Evolutionary conservation across 805 yeast genomes (phyloP).

Genomic region (Candida coquimbonensis): DNA sequence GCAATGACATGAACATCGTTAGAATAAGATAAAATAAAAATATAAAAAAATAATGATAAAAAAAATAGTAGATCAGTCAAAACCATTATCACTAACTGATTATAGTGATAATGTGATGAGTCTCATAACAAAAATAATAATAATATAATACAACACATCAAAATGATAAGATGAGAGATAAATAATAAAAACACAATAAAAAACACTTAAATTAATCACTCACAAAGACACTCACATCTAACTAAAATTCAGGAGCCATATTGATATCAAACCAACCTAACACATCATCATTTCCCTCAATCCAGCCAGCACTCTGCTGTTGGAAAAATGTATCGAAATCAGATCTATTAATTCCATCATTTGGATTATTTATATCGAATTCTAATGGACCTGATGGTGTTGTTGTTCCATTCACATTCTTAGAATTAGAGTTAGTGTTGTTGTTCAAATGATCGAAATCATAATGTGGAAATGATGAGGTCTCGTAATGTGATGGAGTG

Average conservation of each 20-base stretch:
- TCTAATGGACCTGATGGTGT: conserved; percentile 6
- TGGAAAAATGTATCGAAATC: conserved; percentile 58
- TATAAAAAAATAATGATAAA: too few relatives aligned
- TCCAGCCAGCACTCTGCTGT: conserved; percentile 80
- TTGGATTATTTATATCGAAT: conserved; percentile 8
- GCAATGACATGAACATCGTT: neutral
- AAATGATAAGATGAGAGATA: neutral
- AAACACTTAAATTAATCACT: neutral
- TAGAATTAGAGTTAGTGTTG: neutral
- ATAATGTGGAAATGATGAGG: conserved; percentile 8
- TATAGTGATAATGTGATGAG: too few relatives aligned
- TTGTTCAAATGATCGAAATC: conserved; percentile 13
- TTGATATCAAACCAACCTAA: conserved; percentile 91
- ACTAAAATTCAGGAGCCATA: conserved; percentile 53
- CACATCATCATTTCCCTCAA: conserved; percentile 81
- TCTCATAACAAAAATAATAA: neutral
- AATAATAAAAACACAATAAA: neutral
- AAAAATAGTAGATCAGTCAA: too few relatives aligned
- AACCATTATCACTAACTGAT: too few relatives aligned
- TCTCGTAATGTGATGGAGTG: conserved; percentile 4
- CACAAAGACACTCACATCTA: conserved; percentile 1
- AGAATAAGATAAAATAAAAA: neutral
- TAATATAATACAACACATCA: neutral
- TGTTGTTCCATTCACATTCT: neutral
- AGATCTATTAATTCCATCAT: conserved; percentile 19